phyloP scores from a whole-genome alignment of 139 green algal genomes.

The Coelastrella sp. region DNA sequence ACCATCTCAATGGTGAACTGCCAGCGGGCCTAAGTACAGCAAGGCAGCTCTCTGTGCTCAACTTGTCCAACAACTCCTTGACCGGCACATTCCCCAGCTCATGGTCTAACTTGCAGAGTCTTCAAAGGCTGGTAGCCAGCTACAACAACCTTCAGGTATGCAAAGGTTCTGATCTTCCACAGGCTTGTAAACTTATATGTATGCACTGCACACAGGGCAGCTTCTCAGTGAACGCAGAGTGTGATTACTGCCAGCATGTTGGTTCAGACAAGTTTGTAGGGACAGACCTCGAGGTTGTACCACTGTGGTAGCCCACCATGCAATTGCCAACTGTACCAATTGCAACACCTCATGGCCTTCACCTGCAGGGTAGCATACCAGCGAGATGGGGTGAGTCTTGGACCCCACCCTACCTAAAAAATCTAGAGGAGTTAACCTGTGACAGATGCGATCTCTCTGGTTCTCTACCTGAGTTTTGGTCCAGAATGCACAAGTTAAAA shows the following conservation, averaged over 20 bases:
- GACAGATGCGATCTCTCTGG: constrained; percentile 1
- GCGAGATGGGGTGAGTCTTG: neutral
- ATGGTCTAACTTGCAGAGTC: constrained; percentile 12
- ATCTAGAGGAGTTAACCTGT: neutral
- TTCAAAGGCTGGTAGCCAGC: constrained; percentile 18
- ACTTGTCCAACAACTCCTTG: too few species aligned
- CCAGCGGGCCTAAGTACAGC: too few species aligned
- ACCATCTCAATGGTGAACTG: too few species aligned
- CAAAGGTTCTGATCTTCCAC: too few species aligned
- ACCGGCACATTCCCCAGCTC: constrained; percentile 25
- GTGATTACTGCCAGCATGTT: too few species aligned
- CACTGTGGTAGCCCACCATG: neutral
- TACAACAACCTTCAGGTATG: constrained; percentile 48
- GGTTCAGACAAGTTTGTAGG: neutral
- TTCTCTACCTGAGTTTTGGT: neutral
- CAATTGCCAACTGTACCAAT: too few species aligned
- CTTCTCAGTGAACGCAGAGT: too few species aligned
- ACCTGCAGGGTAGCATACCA: constrained; percentile 7
- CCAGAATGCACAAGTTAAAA: neutral
- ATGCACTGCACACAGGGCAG: neutral
- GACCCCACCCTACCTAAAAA: neutral
- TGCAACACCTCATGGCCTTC: neutral
- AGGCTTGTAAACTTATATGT: neutral
- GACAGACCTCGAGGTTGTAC: neutral
- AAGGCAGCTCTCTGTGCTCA: too few species aligned